Evolutionary conservation across 225 moss, liverwort and hornwort genomes (phyloP).

Genomic region (Bryum argenteum): DNA sequence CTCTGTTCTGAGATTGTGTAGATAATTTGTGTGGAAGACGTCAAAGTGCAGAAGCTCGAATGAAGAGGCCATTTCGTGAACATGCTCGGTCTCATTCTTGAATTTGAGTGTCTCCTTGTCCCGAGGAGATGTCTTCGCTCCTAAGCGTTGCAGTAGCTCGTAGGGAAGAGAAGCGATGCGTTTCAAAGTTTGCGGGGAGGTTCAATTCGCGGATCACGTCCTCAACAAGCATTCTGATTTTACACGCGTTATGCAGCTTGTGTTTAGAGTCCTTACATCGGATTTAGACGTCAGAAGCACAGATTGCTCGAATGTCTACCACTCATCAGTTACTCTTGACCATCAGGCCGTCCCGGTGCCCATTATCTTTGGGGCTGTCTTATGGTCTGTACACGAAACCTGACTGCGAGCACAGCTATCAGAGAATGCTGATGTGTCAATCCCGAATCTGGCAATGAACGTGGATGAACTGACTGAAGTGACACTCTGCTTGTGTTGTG

Average conservation of each 20-base stretch:
- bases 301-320: neutral
- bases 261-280: neutral
- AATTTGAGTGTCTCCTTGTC: constrained; percentile 6
- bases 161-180: neutral
- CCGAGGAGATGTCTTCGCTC: neutral
- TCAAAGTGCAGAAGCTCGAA: neutral
- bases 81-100: neutral
- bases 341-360: constrained; percentile 7
- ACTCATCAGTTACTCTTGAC: neutral
- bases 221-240: neutral
- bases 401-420: neutral
- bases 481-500: constrained; percentile 22
- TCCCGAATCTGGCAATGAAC: constrained; percentile 1
- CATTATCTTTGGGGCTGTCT: constrained; percentile 14
- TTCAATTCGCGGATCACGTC: neutral
- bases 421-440: constrained; percentile 13
- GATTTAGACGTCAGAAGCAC: constrained; percentile 15
- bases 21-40: neutral
- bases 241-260: neutral
- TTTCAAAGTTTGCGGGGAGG: neutral
- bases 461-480: constrained; percentile 19
- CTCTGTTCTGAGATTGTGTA: neutral
- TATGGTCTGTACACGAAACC: neutral
- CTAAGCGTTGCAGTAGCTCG: constrained; percentile 4
- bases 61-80: neutral